Conservation (phyloP, 768 basidiomycete species). For the Boletus edulis region DNA sequence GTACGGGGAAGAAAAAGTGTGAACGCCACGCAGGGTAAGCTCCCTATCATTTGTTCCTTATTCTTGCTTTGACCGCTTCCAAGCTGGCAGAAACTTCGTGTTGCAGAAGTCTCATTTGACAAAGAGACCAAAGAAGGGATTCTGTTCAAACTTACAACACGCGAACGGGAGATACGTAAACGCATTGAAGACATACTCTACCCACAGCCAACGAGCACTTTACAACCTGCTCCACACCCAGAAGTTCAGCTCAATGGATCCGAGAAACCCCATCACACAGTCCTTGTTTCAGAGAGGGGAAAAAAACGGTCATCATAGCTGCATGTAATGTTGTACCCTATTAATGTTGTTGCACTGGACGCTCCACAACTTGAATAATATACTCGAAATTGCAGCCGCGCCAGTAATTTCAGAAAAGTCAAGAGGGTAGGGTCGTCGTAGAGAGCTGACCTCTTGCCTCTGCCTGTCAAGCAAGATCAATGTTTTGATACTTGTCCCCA, state of each 20-base stretch:
- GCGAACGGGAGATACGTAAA: slow-evolving; percentile 76
- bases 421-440: no score
- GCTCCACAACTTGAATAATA: slow-evolving; percentile 7
- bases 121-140: slow-evolving; percentile 72
- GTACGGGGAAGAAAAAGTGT: slow-evolving; percentile 69
- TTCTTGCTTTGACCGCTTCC: slow-evolving; percentile 8
- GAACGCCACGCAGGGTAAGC: slow-evolving; percentile 75
- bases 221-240: slow-evolving; percentile 33
- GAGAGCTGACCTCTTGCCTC: neutral
- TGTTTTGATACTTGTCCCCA: slow-evolving; percentile 9
- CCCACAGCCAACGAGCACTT: slow-evolving; percentile 40
- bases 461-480: slow-evolving; percentile 5
- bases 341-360: slow-evolving; percentile 14
- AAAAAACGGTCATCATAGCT: slow-evolving; percentile 50
- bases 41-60: neutral
- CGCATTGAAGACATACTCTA: slow-evolving; percentile 72
- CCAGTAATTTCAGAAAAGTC: no score
- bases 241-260: slow-evolving; percentile 47
- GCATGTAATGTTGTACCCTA: slow-evolving; percentile 25
- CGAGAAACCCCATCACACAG: slow-evolving; percentile 34
- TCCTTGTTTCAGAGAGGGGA: slow-evolving; percentile 52
- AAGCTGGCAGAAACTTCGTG: slow-evolving; percentile 80
- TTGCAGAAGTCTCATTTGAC: slow-evolving; percentile 70
- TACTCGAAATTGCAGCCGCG: slow-evolving; percentile 1
- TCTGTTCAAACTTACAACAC: slow-evolving; percentile 62